A percentile compares a stretch with the other conserved stretches of the same genome.
phyloP scores from a whole-genome alignment of 2,329 filamentous ascomycete genomes.

The Penicillium sp. region DNA sequence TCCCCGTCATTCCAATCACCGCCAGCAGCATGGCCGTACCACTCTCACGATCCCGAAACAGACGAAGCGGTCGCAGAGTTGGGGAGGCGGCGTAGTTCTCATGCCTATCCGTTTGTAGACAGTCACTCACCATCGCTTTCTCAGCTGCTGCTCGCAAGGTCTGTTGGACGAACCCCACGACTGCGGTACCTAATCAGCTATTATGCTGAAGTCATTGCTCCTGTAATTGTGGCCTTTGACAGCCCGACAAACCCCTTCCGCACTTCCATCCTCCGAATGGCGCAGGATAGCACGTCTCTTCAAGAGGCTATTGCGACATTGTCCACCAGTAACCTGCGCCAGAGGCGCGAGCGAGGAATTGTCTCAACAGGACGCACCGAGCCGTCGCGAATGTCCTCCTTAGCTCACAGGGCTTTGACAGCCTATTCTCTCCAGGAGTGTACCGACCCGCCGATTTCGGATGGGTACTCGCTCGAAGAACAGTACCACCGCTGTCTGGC shows the following conservation, averaged over 20 bases:
- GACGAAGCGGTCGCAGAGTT: conserved; percentile 12
- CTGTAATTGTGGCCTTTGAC: conserved; percentile 90
- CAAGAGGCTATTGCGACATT: conserved; percentile 91
- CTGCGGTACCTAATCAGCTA: conserved; percentile 92
- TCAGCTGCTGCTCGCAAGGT: conserved; percentile 46
- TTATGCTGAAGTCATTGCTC: conserved; percentile 90
- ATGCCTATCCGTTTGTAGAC: conserved; percentile 22
- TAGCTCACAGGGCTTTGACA: conserved; percentile 51
- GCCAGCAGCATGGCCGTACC: not conserved
- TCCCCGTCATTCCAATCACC: conserved; percentile 10
- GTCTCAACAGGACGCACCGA: conserved; percentile 58
- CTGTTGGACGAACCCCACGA: conserved; percentile 70
- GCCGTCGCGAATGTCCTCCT: conserved; percentile 54
- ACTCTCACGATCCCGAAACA: not conserved
- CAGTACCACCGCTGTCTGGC: conserved; percentile 84
- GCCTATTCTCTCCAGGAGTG: conserved; percentile 42
- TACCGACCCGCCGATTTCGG: conserved; percentile 50
- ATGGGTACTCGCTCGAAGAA: conserved; percentile 74
- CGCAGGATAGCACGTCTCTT: conserved; percentile 77
- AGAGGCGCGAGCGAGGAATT: conserved; percentile 67
- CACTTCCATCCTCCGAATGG: conserved; percentile 78
- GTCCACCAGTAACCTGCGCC: conserved; percentile 86
- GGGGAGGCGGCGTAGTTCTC: not conserved
- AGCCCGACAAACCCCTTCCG: conserved; percentile 84
- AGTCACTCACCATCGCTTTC: conserved; percentile 39